Evolutionary conservation across 495 filamentous ascomycete species (phyloP).

Genomic region (Aspergillus bertholletiae): DNA sequence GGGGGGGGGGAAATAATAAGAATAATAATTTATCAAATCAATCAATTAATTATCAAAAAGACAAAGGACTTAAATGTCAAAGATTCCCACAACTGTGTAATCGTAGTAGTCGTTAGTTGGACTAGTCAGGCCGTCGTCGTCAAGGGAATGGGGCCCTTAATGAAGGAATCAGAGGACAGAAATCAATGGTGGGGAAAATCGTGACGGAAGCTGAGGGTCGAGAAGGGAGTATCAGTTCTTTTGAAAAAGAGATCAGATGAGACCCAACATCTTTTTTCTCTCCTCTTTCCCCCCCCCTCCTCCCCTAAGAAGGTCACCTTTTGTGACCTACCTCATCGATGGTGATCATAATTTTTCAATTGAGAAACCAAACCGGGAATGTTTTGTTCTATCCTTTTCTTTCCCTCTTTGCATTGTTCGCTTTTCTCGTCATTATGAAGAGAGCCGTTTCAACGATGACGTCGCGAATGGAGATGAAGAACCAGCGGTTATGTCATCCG

Average conservation of each 20-base stretch:
- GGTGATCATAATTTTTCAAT: background rate
- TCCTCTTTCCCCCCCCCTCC: too few relatives aligned
- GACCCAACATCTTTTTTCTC: background rate
- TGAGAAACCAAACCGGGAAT: background rate
- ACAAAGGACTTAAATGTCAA: too few relatives aligned
- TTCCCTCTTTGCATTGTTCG: background rate
- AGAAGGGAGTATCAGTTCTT: too few relatives aligned
- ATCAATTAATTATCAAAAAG: too few relatives aligned
- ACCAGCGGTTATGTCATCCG: conserved; percentile 13
- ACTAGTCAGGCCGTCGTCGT: too few relatives aligned
- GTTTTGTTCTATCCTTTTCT: background rate
- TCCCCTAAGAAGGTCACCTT: too few relatives aligned
- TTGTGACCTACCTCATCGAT: background rate
- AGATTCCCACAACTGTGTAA: background rate
- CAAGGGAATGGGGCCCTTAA: background rate
- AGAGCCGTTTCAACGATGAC: conserved; percentile 7
- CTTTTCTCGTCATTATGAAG: background rate
- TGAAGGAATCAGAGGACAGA: background rate
- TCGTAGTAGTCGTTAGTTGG: conserved; percentile 6
- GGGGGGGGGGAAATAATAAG: too few relatives aligned
- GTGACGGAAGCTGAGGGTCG: too few relatives aligned
- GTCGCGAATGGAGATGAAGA: too few relatives aligned
- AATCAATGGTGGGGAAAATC: conserved; percentile 10
- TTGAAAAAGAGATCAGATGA: background rate
- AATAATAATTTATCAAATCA: too few relatives aligned